phyloP scores from a whole-genome alignment of 305 asterid species.

The Fraxinus floribunda region DNA sequence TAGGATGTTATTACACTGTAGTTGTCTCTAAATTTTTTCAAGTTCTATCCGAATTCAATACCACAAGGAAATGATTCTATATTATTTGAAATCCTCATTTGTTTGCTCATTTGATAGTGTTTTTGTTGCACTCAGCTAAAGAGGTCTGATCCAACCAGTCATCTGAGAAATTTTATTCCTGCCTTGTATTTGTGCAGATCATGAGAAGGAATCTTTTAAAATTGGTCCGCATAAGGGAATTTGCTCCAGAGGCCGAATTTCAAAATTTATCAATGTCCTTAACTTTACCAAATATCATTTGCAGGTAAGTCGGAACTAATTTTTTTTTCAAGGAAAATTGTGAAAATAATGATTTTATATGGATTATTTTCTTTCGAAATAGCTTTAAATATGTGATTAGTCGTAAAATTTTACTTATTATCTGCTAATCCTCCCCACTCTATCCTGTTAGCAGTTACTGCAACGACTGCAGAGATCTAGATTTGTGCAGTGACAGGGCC shows the following conservation, averaged over 20 bases:
- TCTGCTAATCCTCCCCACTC: constrained; percentile 15
- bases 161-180: constrained; percentile 3
- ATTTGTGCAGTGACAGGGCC: constrained; percentile 63
- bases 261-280: constrained; percentile 43
- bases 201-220: constrained; percentile 94
- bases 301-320: constrained; percentile 55
- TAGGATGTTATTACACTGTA: background rate
- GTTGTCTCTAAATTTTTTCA: background rate
- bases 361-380: background rate
- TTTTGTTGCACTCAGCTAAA: constrained; percentile 12
- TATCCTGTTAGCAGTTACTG: constrained; percentile 61
- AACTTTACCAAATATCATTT: constrained; percentile 77
- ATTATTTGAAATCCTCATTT: background rate
- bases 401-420: background rate
- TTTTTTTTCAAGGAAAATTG: background rate
- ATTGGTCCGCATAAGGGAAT: constrained; percentile 78
- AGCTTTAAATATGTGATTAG: background rate
- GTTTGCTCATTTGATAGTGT: background rate
- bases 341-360: background rate
- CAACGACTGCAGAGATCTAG: constrained; percentile 89
- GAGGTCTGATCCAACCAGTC: constrained; percentile 6
- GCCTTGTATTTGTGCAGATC: constrained; percentile 51
- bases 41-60: constrained; percentile 4
- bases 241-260: constrained; percentile 94
- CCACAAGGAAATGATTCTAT: background rate